These are phyloP conservation scores for Sclerotinia nivalis DNA, from an alignment of 2,329 filamentous ascomycete species.

Conservation along the genomic window DNA sequence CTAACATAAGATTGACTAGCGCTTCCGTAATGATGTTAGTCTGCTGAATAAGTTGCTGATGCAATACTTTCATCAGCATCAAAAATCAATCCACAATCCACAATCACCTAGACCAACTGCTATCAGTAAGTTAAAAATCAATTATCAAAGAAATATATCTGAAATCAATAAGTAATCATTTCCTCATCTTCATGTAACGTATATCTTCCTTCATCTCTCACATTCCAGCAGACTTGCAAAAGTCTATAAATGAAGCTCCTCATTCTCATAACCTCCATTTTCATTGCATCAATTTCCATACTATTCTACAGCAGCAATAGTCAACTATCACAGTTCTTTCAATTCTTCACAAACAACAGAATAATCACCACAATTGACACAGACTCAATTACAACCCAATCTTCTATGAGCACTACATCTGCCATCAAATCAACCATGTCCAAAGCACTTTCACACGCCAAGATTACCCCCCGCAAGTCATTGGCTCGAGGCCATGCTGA, in stretches of 20 bases:
- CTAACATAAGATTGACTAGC: neutral
- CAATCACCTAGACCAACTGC: neutral
- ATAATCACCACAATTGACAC: slow-evolving; percentile 11
- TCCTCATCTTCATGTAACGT: slow-evolving; percentile 20
- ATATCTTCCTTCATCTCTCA: slow-evolving; percentile 34
- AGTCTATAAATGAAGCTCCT: slow-evolving; percentile 42
- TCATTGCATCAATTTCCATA: slow-evolving; percentile 40
- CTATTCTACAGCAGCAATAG: slow-evolving; percentile 32
- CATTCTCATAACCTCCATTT: slow-evolving; percentile 38
- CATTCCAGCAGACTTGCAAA: slow-evolving; percentile 22
- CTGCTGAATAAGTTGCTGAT: slow-evolving; percentile 19
- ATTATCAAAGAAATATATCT: slow-evolving; percentile 6
- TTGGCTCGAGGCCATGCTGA: slow-evolving; percentile 72
- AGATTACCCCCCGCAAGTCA: slow-evolving; percentile 74
- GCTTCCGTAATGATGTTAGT: neutral
- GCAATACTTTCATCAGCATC: slow-evolving; percentile 13
- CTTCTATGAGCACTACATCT: slow-evolving; percentile 39
- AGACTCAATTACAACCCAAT: slow-evolving; percentile 18
- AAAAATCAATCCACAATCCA: slow-evolving; percentile 7
- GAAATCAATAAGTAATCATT: slow-evolving; percentile 24
- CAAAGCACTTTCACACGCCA: slow-evolving; percentile 64
- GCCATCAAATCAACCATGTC: slow-evolving; percentile 53
- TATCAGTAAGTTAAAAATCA: slow-evolving; percentile 15
- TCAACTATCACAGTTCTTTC: slow-evolving; percentile 34
- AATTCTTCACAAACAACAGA: slow-evolving; percentile 28